Evolutionary conservation across 1,139 yeast species (phyloP).

Genomic region (Saccharomycopsis hybrid): DNA sequence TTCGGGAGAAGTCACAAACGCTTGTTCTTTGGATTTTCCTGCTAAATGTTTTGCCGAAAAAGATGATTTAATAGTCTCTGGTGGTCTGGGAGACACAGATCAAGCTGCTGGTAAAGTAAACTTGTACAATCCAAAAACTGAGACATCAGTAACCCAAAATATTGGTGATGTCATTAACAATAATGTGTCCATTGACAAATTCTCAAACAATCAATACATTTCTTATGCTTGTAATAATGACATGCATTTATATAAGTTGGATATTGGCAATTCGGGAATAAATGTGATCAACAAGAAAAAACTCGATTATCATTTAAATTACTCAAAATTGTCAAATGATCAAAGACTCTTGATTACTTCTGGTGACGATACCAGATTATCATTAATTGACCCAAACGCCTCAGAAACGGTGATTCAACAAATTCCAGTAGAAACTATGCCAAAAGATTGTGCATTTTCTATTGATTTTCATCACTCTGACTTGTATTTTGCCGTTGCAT

Average conservation of each 20-base stretch:
- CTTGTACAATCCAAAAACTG: slow-evolving; percentile 26
- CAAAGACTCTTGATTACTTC: slow-evolving; percentile 46
- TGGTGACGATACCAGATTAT: slow-evolving; percentile 53
- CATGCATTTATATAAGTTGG: slow-evolving; percentile 58
- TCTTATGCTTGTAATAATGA: slow-evolving; percentile 82
- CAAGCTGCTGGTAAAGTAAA: slow-evolving; percentile 26
- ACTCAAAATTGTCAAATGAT: slow-evolving; percentile 56
- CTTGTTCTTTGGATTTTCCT: slow-evolving; percentile 34
- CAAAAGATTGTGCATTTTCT: slow-evolving; percentile 77
- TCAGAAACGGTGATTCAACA: slow-evolving; percentile 39
- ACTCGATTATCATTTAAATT: slow-evolving; percentile 49
- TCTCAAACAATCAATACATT: slow-evolving; percentile 35
- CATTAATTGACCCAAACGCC: slow-evolving; percentile 41
- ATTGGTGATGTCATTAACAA: slow-evolving; percentile 82
- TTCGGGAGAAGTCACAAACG: slow-evolving; percentile 26
- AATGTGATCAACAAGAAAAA: slow-evolving; percentile 35
- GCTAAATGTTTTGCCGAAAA: slow-evolving; percentile 68
- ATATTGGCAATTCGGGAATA: slow-evolving; percentile 45
- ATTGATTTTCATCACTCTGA: slow-evolving; percentile 80
- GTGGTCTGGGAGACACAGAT: slow-evolving; percentile 45
- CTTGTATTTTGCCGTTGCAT: slow-evolving; percentile 65
- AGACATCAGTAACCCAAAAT: slow-evolving; percentile 39
- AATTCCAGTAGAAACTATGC: slow-evolving; percentile 71
- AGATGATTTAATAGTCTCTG: slow-evolving; percentile 56
- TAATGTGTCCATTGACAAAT: slow-evolving; percentile 54